Percentiles rank a stretch among this genome's conserved stretches.
phyloP scores from a whole-genome alignment of 2,329 filamentous ascomycete species.

The Paramyrothecium roridum region DNA sequence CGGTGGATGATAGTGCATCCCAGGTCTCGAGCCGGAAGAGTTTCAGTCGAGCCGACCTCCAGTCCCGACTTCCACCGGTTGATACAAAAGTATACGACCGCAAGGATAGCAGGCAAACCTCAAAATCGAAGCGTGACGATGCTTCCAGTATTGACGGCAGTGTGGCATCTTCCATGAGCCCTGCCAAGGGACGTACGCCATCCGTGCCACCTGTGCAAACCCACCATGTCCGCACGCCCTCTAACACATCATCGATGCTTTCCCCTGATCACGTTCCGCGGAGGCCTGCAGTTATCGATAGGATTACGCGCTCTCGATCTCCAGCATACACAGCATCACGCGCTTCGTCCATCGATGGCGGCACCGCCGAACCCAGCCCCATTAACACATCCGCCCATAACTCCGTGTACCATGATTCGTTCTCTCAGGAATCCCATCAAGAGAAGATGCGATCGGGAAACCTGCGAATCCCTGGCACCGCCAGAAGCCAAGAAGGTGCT shows the following conservation, averaged over 20 bases:
- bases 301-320: constrained; percentile 46
- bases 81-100: constrained; percentile 37
- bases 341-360: constrained; percentile 57
- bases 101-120: constrained; percentile 29
- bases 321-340: constrained; percentile 45
- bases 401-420: constrained; percentile 55
- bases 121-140: constrained; percentile 37
- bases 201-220: constrained; percentile 31
- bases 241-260: constrained; percentile 29
- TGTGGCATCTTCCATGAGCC: constrained; percentile 40
- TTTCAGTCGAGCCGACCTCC: constrained; percentile 39
- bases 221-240: constrained; percentile 28
- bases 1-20: constrained; percentile 39
- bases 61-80: constrained; percentile 28
- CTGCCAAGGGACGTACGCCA: constrained; percentile 30
- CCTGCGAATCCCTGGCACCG: constrained; percentile 54
- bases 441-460: constrained; percentile 43
- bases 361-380: constrained; percentile 53
- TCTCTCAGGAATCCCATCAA: constrained; percentile 42
- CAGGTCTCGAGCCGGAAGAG: constrained; percentile 36
- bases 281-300: constrained; percentile 51
- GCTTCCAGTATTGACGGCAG: constrained; percentile 41
- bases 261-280: constrained; percentile 36
- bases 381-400: constrained; percentile 58
- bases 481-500: constrained; percentile 49